A percentile compares a stretch with the other conserved stretches of the same genome.
Conservation (phyloP, 2,329 filamentous ascomycete genomes). For the Trichoderma lentiforme region DNA sequence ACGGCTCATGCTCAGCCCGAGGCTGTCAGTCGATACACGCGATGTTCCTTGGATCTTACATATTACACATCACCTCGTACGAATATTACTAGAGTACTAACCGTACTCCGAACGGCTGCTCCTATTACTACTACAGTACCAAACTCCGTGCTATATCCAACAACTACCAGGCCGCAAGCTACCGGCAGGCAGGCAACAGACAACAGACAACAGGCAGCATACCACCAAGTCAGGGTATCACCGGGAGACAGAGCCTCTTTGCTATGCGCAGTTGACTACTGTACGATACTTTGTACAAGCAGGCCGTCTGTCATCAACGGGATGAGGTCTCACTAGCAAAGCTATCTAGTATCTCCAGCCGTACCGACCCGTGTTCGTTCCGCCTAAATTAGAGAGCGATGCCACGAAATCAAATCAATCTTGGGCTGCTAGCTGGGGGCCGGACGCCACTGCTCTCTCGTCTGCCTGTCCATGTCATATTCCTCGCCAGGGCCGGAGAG, state of each 20-base stretch:
- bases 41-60: background rate
- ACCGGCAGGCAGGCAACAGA: background rate
- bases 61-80: background rate
- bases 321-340: background rate
- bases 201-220: background rate
- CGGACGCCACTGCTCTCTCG: background rate
- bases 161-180: background rate
- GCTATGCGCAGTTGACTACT: background rate
- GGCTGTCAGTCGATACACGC: background rate
- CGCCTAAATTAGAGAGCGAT: background rate
- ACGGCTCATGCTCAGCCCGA: background rate
- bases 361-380: background rate
- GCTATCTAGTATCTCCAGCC: background rate
- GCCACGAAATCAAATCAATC: background rate
- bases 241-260: background rate
- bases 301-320: background rate
- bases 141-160: background rate
- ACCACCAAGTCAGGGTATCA: background rate
- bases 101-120: background rate
- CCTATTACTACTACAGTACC: background rate
- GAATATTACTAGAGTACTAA: background rate
- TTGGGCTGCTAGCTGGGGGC: background rate
- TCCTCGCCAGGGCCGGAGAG: background rate
- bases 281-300: background rate
- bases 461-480: background rate